phyloP scores from a whole-genome alignment of 176 grass and related monocot species.

The Poa pratensis region DNA sequence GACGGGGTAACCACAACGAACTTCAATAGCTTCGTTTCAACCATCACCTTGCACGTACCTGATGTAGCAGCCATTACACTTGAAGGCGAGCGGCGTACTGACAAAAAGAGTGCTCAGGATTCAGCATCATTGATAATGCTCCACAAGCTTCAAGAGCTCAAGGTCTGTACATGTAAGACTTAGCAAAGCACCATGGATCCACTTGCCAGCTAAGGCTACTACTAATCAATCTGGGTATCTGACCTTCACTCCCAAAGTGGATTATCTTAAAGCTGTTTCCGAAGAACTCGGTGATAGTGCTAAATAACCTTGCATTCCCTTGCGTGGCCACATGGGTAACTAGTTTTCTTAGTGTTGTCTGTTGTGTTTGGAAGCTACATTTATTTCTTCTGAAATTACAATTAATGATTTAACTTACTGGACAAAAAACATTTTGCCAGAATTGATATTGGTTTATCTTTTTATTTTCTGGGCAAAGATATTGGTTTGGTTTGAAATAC shows the following conservation, averaged over 20 bases:
- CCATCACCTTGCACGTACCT: slow-evolving; percentile 79
- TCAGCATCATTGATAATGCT: slow-evolving; percentile 77
- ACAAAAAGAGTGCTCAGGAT: slow-evolving; percentile 85
- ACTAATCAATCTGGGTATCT: not conserved
- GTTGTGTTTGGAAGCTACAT: not conserved
- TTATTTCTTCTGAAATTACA: not conserved
- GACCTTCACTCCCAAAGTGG: slow-evolving; percentile 9
- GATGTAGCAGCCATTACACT: slow-evolving; percentile 60
- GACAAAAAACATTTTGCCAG: not conserved
- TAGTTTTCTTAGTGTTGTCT: not conserved
- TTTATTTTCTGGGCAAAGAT: not conserved
- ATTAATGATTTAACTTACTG: slow-evolving; percentile 21
- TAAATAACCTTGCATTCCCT: not conserved
- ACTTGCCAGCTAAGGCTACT: slow-evolving; percentile 13
- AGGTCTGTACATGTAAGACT: slow-evolving; percentile 49
- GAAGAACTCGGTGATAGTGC: not conserved
- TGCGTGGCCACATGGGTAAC: not conserved
- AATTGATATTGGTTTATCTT: not conserved
- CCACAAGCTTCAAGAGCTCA: slow-evolving; percentile 64
- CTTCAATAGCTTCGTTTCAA: slow-evolving; percentile 72
- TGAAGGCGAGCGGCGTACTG: slow-evolving; percentile 55
- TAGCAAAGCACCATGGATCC: slow-evolving; percentile 24
- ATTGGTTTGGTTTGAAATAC: not conserved
- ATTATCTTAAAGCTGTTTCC: not conserved
- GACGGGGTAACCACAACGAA: slow-evolving; percentile 61